Percentiles rank a stretch among this genome's conserved stretches.
These are phyloP conservation scores for Rhizopus microsporus DNA, from an alignment of 371 early-diverging fungal species.

Conservation along the genomic window DNA sequence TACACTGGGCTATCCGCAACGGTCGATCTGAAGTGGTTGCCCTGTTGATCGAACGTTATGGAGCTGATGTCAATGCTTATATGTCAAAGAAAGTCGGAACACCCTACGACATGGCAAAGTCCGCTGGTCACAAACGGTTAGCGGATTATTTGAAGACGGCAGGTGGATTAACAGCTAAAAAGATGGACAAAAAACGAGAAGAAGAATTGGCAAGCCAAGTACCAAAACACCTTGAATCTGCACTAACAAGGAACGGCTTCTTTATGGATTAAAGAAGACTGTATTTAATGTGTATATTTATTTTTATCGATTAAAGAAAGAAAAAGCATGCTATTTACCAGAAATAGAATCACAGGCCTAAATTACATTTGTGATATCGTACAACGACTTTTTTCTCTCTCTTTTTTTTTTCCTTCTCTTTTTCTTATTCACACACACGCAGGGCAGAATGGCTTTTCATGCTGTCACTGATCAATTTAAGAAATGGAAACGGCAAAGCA, in stretches of 20 bases:
- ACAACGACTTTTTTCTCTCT: slow-evolving; percentile 7
- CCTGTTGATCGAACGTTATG: slow-evolving; percentile 34
- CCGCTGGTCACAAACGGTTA: slow-evolving; percentile 36
- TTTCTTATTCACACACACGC: not conserved
- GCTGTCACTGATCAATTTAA: slow-evolving; percentile 39
- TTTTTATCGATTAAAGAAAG: too few relatives aligned
- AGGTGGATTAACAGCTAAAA: slow-evolving; percentile 42
- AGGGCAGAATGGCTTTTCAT: slow-evolving; percentile 33
- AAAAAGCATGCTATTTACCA: slow-evolving; percentile 14
- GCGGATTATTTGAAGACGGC: slow-evolving; percentile 41
- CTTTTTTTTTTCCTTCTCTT: slow-evolving; percentile 8
- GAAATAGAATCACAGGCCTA: slow-evolving; percentile 8
- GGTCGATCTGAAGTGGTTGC: slow-evolving; percentile 39
- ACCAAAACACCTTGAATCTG: slow-evolving; percentile 31
- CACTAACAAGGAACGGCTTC: slow-evolving; percentile 39
- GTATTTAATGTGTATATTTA: slow-evolving; percentile 5
- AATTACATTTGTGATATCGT: too few relatives aligned
- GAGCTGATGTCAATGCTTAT: slow-evolving; percentile 38
- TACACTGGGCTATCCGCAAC: slow-evolving; percentile 44
- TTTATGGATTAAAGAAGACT: slow-evolving; percentile 23
- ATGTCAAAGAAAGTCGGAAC: slow-evolving; percentile 33
- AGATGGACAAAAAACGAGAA: slow-evolving; percentile 41
- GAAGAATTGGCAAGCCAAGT: slow-evolving; percentile 32
- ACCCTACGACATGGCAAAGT: slow-evolving; percentile 45
- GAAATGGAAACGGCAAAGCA: slow-evolving; percentile 34